A percentile compares a stretch with the other conserved stretches of the same genome.
Evolutionary conservation across 495 filamentous ascomycete genomes (phyloP).

Genomic region (Corynascus novoguineensis): DNA sequence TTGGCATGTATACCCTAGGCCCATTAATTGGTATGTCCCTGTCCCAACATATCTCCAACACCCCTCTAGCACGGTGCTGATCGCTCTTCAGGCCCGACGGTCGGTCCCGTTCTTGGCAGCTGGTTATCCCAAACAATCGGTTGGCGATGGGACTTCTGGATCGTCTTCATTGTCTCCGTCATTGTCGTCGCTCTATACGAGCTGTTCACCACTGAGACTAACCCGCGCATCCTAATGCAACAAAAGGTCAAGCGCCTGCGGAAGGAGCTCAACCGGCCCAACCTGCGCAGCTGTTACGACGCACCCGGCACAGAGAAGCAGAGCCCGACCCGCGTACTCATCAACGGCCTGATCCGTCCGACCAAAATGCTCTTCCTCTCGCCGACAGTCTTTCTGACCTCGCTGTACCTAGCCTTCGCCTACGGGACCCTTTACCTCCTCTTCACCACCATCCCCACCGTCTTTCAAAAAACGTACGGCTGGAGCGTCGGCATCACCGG

Average conservation of each 20-base stretch:
- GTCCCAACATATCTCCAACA: background rate
- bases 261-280: constrained; percentile 30
- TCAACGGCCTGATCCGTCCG: constrained; percentile 47
- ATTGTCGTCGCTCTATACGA: constrained; percentile 38
- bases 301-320: constrained; percentile 10
- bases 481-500: constrained; percentile 34
- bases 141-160: constrained; percentile 61
- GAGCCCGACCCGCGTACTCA: constrained; percentile 25
- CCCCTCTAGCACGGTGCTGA: background rate
- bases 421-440: constrained; percentile 76
- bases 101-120: constrained; percentile 50
- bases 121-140: constrained; percentile 49
- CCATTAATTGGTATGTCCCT: constrained; percentile 35
- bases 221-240: constrained; percentile 47
- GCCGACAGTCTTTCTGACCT: constrained; percentile 64
- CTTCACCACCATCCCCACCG: constrained; percentile 61
- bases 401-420: constrained; percentile 66
- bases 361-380: constrained; percentile 52
- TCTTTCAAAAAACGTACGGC: constrained; percentile 53
- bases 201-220: constrained; percentile 51
- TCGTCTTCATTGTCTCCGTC: constrained; percentile 48
- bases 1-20: constrained; percentile 46
- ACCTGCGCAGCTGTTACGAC: constrained; percentile 37
- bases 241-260: constrained; percentile 44
- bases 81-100: constrained; percentile 41